These are phyloP conservation scores for Trifolium dubium DNA, from an alignment of 306 rosid species.

Conservation along the genomic window DNA sequence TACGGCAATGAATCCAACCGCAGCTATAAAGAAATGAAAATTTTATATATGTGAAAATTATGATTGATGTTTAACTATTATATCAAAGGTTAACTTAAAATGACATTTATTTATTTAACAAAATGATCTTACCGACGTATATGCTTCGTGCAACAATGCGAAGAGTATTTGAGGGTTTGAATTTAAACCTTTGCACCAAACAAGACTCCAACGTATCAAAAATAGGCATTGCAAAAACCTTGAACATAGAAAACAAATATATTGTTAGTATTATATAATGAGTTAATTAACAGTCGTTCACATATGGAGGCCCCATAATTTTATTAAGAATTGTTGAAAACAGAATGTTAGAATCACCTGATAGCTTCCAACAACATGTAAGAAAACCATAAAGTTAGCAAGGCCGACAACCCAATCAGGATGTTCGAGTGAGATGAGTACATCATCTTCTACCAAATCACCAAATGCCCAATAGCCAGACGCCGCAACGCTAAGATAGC, in stretches of 20 bases:
- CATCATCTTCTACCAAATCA: slow-evolving; percentile 58
- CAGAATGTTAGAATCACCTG: slow-evolving; percentile 46
- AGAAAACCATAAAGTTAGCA: slow-evolving; percentile 71
- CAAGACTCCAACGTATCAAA: slow-evolving; percentile 60
- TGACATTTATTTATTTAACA: not conserved
- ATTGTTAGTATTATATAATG: not conserved
- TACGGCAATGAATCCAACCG: slow-evolving; percentile 53
- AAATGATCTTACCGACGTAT: slow-evolving; percentile 55
- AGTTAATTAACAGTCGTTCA: no score
- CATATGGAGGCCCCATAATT: no score
- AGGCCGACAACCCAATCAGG: slow-evolving; percentile 63
- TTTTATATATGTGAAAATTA: not conserved
- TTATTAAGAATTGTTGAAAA: not conserved
- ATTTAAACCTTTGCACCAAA: slow-evolving; percentile 42
- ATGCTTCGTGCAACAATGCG: slow-evolving; percentile 48
- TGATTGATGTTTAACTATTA: not conserved
- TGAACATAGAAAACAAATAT: not conserved
- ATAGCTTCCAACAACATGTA: slow-evolving; percentile 74
- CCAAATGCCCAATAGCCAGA: slow-evolving; percentile 81
- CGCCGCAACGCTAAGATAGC: slow-evolving; percentile 56
- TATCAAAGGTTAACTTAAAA: not conserved
- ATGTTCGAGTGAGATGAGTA: slow-evolving; percentile 60
- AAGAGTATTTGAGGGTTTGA: slow-evolving; percentile 46
- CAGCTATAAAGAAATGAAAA: slow-evolving; percentile 35
- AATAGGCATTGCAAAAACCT: slow-evolving; percentile 72